Conservation (phyloP, 2,329 filamentous ascomycete species). For the Metarhizium robertsii region DNA sequence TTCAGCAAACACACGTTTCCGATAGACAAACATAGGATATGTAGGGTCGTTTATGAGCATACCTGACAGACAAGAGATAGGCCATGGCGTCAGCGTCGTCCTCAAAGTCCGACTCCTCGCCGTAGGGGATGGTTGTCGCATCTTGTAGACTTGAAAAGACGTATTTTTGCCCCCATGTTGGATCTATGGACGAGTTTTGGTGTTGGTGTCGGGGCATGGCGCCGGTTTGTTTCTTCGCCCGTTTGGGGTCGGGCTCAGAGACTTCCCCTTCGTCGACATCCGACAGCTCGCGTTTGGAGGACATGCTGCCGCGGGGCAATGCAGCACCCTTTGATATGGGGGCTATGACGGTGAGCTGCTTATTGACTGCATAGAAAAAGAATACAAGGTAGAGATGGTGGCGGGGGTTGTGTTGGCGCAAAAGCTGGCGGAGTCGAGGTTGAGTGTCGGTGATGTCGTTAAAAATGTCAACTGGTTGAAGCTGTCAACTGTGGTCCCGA, state of each 20-base stretch:
- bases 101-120: constrained; percentile 57
- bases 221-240: constrained; percentile 13
- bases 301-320: constrained; percentile 16
- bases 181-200: constrained; percentile 42
- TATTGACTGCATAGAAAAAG: neutral
- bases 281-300: constrained; percentile 24
- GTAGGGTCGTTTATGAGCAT: constrained; percentile 21
- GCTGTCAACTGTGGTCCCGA: too few species aligned
- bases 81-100: constrained; percentile 59
- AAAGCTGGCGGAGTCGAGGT: neutral
- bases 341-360: neutral
- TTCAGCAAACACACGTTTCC: constrained; percentile 1
- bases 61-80: constrained; percentile 65
- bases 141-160: constrained; percentile 58
- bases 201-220: constrained; percentile 29
- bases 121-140: constrained; percentile 31
- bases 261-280: constrained; percentile 20
- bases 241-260: constrained; percentile 16
- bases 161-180: constrained; percentile 61
- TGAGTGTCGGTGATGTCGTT: neutral
- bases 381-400: neutral
- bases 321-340: neutral
- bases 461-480: neutral
- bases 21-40: neutral
- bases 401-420: neutral